Conservation (phyloP, 2,329 filamentous ascomycete genomes). For the Talaromyces sp. region DNA sequence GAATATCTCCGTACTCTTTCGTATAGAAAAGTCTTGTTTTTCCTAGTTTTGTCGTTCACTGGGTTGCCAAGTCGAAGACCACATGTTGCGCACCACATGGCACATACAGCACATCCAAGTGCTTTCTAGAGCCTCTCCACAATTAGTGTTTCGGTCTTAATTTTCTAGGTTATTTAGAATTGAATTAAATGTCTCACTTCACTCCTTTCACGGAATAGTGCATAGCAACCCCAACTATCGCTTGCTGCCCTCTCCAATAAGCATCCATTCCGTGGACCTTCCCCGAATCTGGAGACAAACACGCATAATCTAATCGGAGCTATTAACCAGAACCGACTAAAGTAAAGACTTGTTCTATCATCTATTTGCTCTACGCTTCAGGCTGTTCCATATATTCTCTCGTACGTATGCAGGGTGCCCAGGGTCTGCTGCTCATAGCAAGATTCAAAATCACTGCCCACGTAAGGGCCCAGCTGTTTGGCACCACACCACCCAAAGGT, state of each 20-base stretch:
- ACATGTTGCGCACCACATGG: background rate
- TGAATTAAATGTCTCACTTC: background rate
- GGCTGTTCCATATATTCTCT: background rate
- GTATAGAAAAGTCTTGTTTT: background rate
- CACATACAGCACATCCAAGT: background rate
- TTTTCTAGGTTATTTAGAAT: background rate
- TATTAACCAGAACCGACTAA: no score
- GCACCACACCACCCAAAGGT: background rate
- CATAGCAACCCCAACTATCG: background rate
- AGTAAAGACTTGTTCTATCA: no score
- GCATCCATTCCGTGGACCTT: background rate
- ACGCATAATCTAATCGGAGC: background rate
- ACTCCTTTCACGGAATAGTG: background rate
- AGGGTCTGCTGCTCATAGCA: background rate
- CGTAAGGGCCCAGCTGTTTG: background rate
- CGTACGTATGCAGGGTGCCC: background rate
- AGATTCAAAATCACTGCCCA: background rate
- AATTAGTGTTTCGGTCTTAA: background rate
- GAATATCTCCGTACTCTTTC: background rate
- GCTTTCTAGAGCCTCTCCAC: background rate
- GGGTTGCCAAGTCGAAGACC: background rate
- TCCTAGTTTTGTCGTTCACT: background rate
- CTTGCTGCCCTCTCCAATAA: background rate
- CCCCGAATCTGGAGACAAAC: background rate
- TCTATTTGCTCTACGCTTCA: background rate